Percentiles rank a stretch among this genome's conserved stretches.
Conservation (phyloP, 805 yeast species). For the Candida parachauliodes region DNA sequence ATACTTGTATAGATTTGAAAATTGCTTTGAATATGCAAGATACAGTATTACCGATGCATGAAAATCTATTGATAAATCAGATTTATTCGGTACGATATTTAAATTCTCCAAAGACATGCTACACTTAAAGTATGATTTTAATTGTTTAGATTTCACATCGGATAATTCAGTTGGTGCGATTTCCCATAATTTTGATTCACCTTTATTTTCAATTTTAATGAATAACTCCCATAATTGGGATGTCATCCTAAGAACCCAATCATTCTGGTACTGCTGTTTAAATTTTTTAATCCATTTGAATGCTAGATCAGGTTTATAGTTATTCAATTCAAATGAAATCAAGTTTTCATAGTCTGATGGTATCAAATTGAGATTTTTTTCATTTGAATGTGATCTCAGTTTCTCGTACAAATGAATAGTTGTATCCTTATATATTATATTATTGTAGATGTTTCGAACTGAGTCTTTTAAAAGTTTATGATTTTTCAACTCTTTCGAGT, state of each 20-base stretch:
- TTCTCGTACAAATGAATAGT: slow-evolving; percentile 18
- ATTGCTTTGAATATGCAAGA: slow-evolving; percentile 25
- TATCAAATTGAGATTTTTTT: background rate
- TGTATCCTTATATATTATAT: slow-evolving; percentile 18
- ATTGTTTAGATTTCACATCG: background rate
- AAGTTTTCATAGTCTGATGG: slow-evolving; percentile 35
- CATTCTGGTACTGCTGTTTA: slow-evolving; percentile 18
- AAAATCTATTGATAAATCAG: slow-evolving; percentile 5
- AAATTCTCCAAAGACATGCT: background rate
- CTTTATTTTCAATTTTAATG: slow-evolving; percentile 31
- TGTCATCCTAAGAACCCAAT: slow-evolving; percentile 21
- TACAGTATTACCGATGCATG: slow-evolving; percentile 27
- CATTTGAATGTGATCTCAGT: slow-evolving; percentile 10
- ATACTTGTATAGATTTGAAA: slow-evolving; percentile 19
- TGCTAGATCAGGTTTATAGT: slow-evolving; percentile 38
- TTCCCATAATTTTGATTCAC: slow-evolving; percentile 31
- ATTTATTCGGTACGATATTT: background rate
- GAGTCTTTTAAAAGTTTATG: slow-evolving; percentile 1
- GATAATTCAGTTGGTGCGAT: slow-evolving; percentile 18
- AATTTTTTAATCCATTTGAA: slow-evolving; percentile 36
- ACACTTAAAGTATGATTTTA: background rate
- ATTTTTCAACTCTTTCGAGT: background rate
- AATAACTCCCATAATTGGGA: slow-evolving; percentile 32
- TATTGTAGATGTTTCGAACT: slow-evolving; percentile 23
- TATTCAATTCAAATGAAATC: slow-evolving; percentile 30